Evolutionary conservation across 2,329 filamentous ascomycete genomes (phyloP).

Genomic region (Phaeosphaeria sp.): DNA sequence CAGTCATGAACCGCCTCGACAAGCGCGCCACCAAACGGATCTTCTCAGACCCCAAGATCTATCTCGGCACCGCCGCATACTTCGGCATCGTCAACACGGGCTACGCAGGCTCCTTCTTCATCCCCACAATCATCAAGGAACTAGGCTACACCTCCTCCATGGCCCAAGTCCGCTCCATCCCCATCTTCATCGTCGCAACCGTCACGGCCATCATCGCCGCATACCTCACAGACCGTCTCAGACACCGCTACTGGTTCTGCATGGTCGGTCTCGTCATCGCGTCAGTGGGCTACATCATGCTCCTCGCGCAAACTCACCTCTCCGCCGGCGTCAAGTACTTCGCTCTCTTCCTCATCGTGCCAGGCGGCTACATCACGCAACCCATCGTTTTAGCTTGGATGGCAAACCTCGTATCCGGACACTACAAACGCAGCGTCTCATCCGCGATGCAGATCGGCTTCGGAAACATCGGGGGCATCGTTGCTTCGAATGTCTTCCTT

Average conservation of each 20-base stretch:
- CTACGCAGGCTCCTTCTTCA: slow-evolving; percentile 53
- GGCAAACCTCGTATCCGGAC: slow-evolving; percentile 63
- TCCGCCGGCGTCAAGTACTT: slow-evolving; percentile 59
- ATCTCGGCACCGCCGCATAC: slow-evolving; percentile 29
- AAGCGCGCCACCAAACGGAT: slow-evolving; percentile 55
- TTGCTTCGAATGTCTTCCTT: slow-evolving; percentile 60
- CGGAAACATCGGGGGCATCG: slow-evolving; percentile 59
- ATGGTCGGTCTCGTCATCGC: slow-evolving; percentile 57
- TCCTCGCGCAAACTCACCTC: slow-evolving; percentile 56
- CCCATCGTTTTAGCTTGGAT: slow-evolving; percentile 65
- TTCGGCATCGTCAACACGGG: slow-evolving; percentile 55
- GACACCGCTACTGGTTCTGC: slow-evolving; percentile 62
- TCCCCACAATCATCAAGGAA: slow-evolving; percentile 50
- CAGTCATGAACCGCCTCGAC: slow-evolving; percentile 63
- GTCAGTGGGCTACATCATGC: slow-evolving; percentile 62
- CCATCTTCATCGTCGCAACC: slow-evolving; percentile 49
- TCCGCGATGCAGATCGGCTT: slow-evolving; percentile 57
- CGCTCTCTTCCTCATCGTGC: slow-evolving; percentile 62
- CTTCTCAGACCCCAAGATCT: slow-evolving; percentile 46
- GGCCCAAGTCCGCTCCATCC: slow-evolving; percentile 49
- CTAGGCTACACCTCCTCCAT: slow-evolving; percentile 47
- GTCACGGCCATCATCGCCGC: slow-evolving; percentile 47
- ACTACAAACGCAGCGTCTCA: slow-evolving; percentile 63
- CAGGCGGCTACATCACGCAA: slow-evolving; percentile 62
- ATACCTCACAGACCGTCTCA: slow-evolving; percentile 57